These are phyloP conservation scores for Saksenaea vasiformis DNA, from an alignment of 371 early-diverging fungal species.

Conservation along the genomic window DNA sequence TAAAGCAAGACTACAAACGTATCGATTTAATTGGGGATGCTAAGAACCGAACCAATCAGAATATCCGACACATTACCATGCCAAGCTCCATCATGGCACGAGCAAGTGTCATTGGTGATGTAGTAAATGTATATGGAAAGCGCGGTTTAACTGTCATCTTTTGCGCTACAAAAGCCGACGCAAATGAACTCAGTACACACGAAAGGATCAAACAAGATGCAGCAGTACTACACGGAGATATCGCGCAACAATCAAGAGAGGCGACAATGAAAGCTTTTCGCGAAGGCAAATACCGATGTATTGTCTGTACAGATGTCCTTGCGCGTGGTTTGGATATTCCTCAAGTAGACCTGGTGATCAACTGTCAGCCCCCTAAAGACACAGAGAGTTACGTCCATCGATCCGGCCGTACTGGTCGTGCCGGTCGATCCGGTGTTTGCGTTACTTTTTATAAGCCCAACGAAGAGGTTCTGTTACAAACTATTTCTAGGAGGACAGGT, in stretches of 20 bases:
- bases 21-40: conserved; percentile 80
- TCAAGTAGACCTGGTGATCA: conserved; percentile 96
- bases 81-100: conserved; percentile 80
- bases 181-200: conserved; percentile 84
- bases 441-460: conserved; percentile 90
- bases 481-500: conserved; percentile 77
- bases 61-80: conserved; percentile 82
- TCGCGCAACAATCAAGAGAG: conserved; percentile 88
- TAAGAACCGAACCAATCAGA: conserved; percentile 74
- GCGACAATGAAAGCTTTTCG: conserved; percentile 87
- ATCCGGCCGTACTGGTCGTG: conserved; percentile 97
- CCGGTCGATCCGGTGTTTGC: conserved; percentile 88
- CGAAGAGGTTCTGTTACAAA: conserved; percentile 75
- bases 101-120: conserved; percentile 82
- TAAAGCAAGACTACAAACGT: conserved; percentile 80
- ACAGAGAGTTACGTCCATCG: conserved; percentile 96
- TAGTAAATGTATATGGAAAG: conserved; percentile 79
- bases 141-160: conserved; percentile 90
- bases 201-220: conserved; percentile 79
- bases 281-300: conserved; percentile 81
- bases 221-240: conserved; percentile 94
- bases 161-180: conserved; percentile 89
- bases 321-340: conserved; percentile 99
- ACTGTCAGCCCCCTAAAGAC: conserved; percentile 95
- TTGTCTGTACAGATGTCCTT: conserved; percentile 93